Base-by-base conservation (phyloP, 2,329 filamentous ascomycete genomes). In the Orbilia ellipsospora region DNA sequence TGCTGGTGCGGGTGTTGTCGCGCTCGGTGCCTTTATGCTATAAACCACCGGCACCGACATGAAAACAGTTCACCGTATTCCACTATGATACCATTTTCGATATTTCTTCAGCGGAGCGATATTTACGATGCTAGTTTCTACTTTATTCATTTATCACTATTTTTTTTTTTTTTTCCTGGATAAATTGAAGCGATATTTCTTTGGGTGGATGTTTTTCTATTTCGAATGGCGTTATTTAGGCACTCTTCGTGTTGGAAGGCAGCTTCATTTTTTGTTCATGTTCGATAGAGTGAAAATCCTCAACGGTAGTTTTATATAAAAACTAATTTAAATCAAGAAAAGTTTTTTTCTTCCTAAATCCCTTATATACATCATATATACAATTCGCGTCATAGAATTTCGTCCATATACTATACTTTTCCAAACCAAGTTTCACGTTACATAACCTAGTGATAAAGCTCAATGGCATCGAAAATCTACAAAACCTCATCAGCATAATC, bases 1-100 rank as follows among this genome's bases (percentile, higher is more conserved):
- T 26, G 42, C 45, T 28, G 54, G 63, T 10, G 70, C 70, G 4
- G 59, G 70, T 10, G 51, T 40, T 4, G 15, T 65, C 23, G 63
- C 70, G 3, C 48, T 68, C 31, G 44, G 50, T 15, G 70, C 70
- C 15, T 40, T 69, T 56, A 64, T 68, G 70, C 52, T 75, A 8
- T 73, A 66, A 63, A 23, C 23, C 23, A 23, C 4, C 23, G 23
- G 4, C 23, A 23, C 4, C 23, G 23, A 23, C 23, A 4, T 44
- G 10, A n/a, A 1, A 44, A 5, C 6, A 44, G 10, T 44, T n/a
- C 10, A n/a, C 40, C 40, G 40, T 23, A 23, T 44, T 44, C 40
- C 12, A 44, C 12, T n/a, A n/a, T 44, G 40, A 12, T 44, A 44
- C n/a, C n/a, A n/a, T n/a, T 44, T 44, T 44, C 23, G 40, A 44